phyloP scores from a whole-genome alignment of 73 alveolate genomes.

The Effrenium voratum region DNA sequence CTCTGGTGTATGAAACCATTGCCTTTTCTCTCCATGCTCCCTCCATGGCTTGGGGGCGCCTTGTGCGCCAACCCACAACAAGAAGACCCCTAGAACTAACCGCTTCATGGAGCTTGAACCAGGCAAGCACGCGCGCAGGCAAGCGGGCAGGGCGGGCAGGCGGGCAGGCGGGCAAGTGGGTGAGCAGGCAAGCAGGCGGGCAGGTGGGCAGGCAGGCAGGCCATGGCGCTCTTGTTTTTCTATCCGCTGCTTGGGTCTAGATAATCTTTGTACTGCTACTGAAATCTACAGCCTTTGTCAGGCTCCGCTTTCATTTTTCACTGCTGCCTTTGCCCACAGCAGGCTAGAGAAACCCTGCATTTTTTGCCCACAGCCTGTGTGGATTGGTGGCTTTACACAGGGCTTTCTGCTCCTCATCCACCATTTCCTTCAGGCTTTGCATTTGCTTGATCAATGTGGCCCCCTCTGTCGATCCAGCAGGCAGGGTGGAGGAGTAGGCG shows the following conservation, averaged over 20 bases:
- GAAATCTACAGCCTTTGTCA: too few relatives aligned
- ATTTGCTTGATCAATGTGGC: neutral
- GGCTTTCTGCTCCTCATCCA: neutral
- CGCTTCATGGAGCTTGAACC: too few relatives aligned
- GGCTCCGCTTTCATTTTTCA: neutral
- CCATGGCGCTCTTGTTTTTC: too few relatives aligned
- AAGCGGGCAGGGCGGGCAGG: too few relatives aligned
- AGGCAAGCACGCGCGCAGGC: too few relatives aligned
- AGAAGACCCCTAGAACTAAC: too few relatives aligned
- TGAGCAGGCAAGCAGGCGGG: too few relatives aligned
- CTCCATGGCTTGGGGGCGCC: neutral
- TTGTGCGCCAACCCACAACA: neutral
- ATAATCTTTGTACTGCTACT: too few relatives aligned
- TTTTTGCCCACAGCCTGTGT: slow-evolving; percentile 20
- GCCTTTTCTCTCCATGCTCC: neutral
- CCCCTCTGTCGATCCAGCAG: neutral
- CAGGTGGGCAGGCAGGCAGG: too few relatives aligned
- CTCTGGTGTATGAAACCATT: neutral
- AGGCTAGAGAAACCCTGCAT: neutral
- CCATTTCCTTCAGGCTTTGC: neutral
- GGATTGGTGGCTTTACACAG: neutral
- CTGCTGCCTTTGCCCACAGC: neutral
- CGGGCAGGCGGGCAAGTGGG: too few relatives aligned
- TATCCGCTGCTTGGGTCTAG: too few relatives aligned
- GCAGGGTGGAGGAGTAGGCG: too few relatives aligned